Conservation (phyloP, 169 alveolate species). For the Cryptosporidium parvum region DNA sequence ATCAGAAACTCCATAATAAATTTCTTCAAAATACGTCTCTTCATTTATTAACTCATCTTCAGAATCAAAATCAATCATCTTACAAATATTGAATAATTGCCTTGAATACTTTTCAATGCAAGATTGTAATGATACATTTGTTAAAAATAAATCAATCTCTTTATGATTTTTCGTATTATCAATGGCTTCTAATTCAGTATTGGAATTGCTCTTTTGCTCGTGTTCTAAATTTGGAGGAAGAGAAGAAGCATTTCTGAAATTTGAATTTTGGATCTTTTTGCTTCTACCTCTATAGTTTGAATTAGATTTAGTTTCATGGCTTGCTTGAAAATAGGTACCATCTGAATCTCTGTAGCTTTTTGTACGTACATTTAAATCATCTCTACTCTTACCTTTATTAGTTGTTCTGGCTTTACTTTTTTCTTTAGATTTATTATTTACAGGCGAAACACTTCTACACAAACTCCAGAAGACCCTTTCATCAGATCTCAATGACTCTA, state of each 20-base stretch:
- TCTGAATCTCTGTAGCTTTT: neutral
- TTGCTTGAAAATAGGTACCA: neutral
- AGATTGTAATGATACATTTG: slow-evolving; percentile 6
- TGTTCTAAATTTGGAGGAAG: slow-evolving; percentile 24
- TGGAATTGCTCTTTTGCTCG: neutral
- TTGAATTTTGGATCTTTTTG: neutral
- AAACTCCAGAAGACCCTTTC: slow-evolving; percentile 22
- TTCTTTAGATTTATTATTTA: slow-evolving; percentile 14
- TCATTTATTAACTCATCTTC: slow-evolving; percentile 9
- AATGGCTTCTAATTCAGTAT: neutral
- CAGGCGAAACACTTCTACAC: slow-evolving; percentile 65
- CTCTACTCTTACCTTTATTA: neutral
- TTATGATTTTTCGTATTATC: neutral
- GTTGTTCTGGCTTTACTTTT: neutral
- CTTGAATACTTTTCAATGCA: slow-evolving; percentile 40
- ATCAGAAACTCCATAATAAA: neutral
- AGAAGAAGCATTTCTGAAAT: slow-evolving; percentile 8
- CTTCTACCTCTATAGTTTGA: neutral
- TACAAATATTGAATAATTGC: slow-evolving; percentile 28
- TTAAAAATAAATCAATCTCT: slow-evolving; percentile 15
- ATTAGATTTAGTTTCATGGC: neutral
- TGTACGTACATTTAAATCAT: neutral
- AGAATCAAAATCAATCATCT: slow-evolving; percentile 19
- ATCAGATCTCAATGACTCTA: slow-evolving; percentile 40
- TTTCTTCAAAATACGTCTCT: slow-evolving; percentile 1